Conservation (phyloP, 768 basidiomycete genomes). For the Boletus subcaerulescens region DNA sequence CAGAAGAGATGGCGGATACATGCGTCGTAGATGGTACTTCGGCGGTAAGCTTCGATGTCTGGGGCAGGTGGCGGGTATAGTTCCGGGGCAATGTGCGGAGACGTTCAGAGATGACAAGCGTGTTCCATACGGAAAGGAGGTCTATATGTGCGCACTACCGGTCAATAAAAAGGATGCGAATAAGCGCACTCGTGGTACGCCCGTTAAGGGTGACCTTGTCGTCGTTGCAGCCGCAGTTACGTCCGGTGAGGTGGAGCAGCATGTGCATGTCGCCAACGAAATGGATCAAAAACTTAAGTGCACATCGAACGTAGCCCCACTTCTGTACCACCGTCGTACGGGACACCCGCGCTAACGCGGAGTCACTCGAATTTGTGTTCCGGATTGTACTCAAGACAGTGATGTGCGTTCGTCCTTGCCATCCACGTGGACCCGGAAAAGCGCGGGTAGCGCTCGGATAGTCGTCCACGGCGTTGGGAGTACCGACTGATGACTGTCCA, state of each 20-base stretch:
- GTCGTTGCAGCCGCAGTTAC: conserved; percentile 86
- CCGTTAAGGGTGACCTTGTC: conserved; percentile 72
- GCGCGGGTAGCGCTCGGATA: conserved; percentile 71
- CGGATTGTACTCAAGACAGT: conserved; percentile 79
- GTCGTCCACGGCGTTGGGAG: conserved; percentile 59
- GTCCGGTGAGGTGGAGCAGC: conserved; percentile 87
- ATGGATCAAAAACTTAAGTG: conserved; percentile 90
- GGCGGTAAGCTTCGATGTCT: conserved; percentile 62
- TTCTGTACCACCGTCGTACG: conserved; percentile 5
- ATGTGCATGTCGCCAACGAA: conserved; percentile 93
- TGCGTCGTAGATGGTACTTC: conserved; percentile 82
- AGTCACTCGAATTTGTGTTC: conserved; percentile 59
- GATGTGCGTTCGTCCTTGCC: conserved; percentile 51
- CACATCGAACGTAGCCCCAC: conserved; percentile 56
- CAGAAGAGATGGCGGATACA: conserved; percentile 83
- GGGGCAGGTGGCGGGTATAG: conserved; percentile 74
- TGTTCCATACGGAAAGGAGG: conserved; percentile 89
- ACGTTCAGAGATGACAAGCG: conserved; percentile 74
- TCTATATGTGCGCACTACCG: conserved; percentile 37
- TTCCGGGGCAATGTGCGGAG: conserved; percentile 71
- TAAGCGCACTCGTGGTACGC: conserved; percentile 60
- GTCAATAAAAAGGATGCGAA: neutral
- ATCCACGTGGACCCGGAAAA: conserved; percentile 75
- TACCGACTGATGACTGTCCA: too few relatives aligned
- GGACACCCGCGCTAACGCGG: neutral